Evolutionary conservation across 331 rosid genomes (phyloP).

Genomic region (Telfairia occidentalis): DNA sequence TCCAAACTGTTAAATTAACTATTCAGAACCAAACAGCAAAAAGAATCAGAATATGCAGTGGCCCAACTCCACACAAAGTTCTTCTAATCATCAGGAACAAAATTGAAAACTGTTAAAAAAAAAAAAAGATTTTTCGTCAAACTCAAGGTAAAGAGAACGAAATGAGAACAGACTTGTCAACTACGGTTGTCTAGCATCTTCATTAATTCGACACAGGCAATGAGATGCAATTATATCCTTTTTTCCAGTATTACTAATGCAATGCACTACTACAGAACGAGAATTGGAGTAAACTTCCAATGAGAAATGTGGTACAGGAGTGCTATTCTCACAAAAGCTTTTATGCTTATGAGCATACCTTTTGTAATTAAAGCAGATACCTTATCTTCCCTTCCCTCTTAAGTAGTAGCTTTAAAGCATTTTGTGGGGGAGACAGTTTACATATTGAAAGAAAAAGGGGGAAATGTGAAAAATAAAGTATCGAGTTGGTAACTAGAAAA

Average conservation of each 20-base stretch:
- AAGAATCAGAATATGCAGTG: not conserved
- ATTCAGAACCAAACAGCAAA: not conserved
- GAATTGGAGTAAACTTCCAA: no score
- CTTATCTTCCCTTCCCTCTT: no score
- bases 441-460: no score
- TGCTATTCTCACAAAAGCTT: no score
- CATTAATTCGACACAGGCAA: not conserved
- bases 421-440: no score
- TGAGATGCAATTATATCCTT: not conserved
- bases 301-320: no score
- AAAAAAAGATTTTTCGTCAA: not conserved
- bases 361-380: no score
- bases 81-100: not conserved
- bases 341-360: no score
- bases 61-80: not conserved
- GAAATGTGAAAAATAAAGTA: no score
- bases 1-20: not conserved
- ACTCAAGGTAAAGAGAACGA: not conserved
- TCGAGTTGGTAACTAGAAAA: no score
- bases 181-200: not conserved
- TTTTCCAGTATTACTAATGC: not conserved
- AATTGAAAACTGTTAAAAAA: no score
- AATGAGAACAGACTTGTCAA: not conserved
- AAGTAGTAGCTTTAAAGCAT: no score
- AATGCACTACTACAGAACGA: not conserved